Evolutionary conservation across 371 early-diverging fungal genomes (phyloP).

Genomic region (Mortierella sp.): DNA sequence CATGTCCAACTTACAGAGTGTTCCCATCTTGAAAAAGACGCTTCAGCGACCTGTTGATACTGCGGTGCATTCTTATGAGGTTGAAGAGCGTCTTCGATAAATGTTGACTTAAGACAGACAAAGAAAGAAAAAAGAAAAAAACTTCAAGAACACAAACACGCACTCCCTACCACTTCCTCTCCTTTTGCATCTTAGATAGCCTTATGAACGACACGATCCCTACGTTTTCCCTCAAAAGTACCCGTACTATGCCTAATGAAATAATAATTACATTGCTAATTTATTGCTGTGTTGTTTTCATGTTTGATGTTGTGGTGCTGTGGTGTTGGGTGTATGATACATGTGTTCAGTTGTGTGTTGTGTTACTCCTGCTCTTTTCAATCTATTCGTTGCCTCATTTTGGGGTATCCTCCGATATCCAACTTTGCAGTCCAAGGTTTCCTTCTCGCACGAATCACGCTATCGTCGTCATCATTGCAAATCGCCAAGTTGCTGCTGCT

Average conservation of each 20-base stretch:
- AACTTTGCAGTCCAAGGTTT: neutral
- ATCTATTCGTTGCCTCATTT: neutral
- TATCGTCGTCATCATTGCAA: neutral
- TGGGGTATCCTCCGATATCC: no score
- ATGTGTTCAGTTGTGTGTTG: neutral
- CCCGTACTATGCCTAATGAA: neutral
- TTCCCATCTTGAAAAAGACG: conserved; percentile 42
- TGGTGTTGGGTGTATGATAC: neutral
- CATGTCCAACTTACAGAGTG: conserved; percentile 25
- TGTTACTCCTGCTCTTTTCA: neutral
- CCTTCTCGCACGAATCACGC: neutral
- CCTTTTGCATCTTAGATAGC: conserved; percentile 5
- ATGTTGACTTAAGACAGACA: no score
- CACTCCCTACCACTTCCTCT: neutral
- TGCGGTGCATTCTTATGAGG: conserved; percentile 32
- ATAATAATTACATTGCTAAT: neutral
- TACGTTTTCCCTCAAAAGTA: neutral
- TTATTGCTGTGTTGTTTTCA: neutral
- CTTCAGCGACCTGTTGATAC: conserved; percentile 27
- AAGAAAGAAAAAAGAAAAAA: no score
- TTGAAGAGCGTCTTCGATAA: conserved; percentile 35
- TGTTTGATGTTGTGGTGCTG: neutral
- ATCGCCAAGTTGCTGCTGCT: conserved; percentile 4
- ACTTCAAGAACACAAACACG: neutral
- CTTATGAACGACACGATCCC: neutral